A percentile compares a stretch with the other conserved stretches of the same genome.
phyloP scores from a whole-genome alignment of 73 alveolate species.

The Urostyla sp. region DNA sequence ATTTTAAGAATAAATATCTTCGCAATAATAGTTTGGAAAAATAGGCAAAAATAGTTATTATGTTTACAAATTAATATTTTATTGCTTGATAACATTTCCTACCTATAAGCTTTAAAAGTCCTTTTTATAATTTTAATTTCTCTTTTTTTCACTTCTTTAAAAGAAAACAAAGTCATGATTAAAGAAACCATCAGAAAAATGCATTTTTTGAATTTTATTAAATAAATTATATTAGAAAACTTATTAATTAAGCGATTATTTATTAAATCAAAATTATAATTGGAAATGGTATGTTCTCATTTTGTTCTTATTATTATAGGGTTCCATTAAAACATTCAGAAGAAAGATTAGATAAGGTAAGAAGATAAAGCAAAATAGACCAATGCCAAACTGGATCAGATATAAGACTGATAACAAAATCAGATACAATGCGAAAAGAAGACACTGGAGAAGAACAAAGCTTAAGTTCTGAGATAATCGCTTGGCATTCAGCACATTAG shows the following conservation, averaged over 20 bases:
- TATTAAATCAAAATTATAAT: conserved; percentile 31
- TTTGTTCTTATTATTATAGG: conserved; percentile 50
- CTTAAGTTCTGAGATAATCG: conserved; percentile 80
- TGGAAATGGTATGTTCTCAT: conserved; percentile 41
- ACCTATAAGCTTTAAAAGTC: no score
- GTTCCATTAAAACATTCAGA: conserved; percentile 79
- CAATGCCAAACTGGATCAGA: conserved; percentile 97
- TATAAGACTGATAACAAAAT: conserved; percentile 91
- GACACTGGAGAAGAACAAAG: conserved; percentile 98
- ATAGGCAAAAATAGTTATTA: no score
- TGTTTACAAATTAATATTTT: no score
- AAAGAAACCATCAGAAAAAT: no score
- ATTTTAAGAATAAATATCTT: no score
- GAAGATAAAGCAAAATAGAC: conserved; percentile 95
- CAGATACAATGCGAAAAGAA: conserved; percentile 95
- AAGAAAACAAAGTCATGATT: no score
- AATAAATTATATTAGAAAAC: no score
- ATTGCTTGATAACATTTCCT: no score
- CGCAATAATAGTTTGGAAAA: no score
- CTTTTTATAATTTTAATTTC: no score
- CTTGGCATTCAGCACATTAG: not conserved
- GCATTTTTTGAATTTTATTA: not conserved
- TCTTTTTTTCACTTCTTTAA: no score
- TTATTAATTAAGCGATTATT: conserved; percentile 6
- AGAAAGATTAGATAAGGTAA: conserved; percentile 89